These are phyloP conservation scores for Alternaria solani DNA, from an alignment of 2,329 filamentous ascomycete species.

Conservation along the genomic window DNA sequence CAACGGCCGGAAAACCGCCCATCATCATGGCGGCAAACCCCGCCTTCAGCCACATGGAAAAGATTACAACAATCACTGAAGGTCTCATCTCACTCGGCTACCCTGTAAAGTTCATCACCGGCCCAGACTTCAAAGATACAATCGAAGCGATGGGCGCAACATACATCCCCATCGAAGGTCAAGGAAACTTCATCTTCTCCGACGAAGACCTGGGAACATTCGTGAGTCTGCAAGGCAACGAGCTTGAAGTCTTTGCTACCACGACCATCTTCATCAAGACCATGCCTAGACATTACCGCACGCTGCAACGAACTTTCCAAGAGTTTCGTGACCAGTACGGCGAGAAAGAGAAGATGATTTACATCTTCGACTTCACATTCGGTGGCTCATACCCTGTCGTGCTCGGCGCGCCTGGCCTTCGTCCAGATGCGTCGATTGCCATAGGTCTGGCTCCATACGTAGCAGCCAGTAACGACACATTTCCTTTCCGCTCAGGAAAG, in stretches of 20 bases:
- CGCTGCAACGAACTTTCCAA: constrained; percentile 42
- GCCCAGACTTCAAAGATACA: constrained; percentile 45
- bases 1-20: constrained; percentile 16
- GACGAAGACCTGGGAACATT: constrained; percentile 28
- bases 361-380: constrained; percentile 54
- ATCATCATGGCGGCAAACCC: constrained; percentile 29
- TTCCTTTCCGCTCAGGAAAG: constrained; percentile 21
- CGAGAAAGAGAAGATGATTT: constrained; percentile 52
- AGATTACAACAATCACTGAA: constrained; percentile 42
- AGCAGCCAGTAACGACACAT: constrained; percentile 21
- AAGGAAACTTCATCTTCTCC: constrained; percentile 12
- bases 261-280: constrained; percentile 46
- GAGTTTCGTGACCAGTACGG: constrained; percentile 40
- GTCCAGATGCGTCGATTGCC: constrained; percentile 49
- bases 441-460: constrained; percentile 45
- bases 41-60: constrained; percentile 33
- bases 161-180: constrained; percentile 15
- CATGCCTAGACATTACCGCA: constrained; percentile 46
- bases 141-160: constrained; percentile 33
- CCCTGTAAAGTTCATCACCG: constrained; percentile 53
- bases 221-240: constrained; percentile 33
- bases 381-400: constrained; percentile 41
- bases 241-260: constrained; percentile 45
- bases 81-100: constrained; percentile 53
- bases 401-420: constrained; percentile 51